Percentiles rank a stretch among this genome's conserved stretches.
Evolutionary conservation across 768 basidiomycete species (phyloP).

Genomic region (Phanerochaete sordida): DNA sequence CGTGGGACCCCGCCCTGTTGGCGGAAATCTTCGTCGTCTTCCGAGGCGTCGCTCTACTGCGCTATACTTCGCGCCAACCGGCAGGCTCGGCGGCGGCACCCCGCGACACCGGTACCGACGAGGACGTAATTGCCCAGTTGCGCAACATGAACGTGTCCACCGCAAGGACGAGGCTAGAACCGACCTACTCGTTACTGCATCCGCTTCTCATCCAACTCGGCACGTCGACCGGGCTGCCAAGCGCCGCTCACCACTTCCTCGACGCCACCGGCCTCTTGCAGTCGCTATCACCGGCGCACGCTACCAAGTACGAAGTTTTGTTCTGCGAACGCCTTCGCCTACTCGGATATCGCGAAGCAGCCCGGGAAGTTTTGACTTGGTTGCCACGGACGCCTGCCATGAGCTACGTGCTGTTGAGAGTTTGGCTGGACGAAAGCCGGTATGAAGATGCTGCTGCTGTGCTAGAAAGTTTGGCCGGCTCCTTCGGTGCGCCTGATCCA

Average conservation of each 20-base stretch:
- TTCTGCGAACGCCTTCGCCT: constrained; percentile 69
- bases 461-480: constrained; percentile 71
- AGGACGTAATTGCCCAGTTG: constrained; percentile 62
- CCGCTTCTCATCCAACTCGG: constrained; percentile 54
- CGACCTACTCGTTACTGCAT: constrained; percentile 62
- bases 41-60: constrained; percentile 72
- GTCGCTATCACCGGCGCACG: constrained; percentile 63
- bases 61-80: constrained; percentile 56
- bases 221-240: constrained; percentile 46
- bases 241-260: constrained; percentile 68
- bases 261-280: constrained; percentile 63
- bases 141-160: constrained; percentile 64
- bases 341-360: constrained; percentile 57
- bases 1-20: constrained; percentile 62
- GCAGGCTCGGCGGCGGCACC: constrained; percentile 36
- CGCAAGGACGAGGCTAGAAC: constrained; percentile 34
- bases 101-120: constrained; percentile 39
- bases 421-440: constrained; percentile 63
- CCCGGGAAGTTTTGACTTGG: constrained; percentile 68
- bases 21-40: constrained; percentile 79
- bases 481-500: constrained; percentile 55
- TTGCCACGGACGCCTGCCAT: constrained; percentile 76
- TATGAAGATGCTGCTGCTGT: constrained; percentile 70
- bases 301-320: constrained; percentile 62
- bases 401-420: constrained; percentile 66